Evolutionary conservation across 2,329 filamentous ascomycete species (phyloP).

Genomic region (Ascochyta rabiei): DNA sequence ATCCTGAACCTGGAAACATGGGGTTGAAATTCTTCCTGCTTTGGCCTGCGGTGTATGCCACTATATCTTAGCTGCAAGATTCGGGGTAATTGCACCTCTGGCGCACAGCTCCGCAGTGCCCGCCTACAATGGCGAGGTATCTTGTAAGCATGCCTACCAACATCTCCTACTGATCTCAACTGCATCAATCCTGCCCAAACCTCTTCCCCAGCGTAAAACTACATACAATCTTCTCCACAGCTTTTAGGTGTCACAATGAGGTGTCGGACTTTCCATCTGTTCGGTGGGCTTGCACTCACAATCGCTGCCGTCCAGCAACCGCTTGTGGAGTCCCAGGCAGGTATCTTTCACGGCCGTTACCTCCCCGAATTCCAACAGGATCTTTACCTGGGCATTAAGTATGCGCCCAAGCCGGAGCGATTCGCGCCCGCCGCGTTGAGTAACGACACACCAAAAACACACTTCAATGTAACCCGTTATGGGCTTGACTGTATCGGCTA

Average conservation of each 20-base stretch:
- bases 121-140: neutral
- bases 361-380: slow-evolving; percentile 39
- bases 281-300: neutral
- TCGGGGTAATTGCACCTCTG: neutral
- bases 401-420: slow-evolving; percentile 35
- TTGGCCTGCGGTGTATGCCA: neutral
- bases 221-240: neutral
- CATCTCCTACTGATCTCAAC: neutral
- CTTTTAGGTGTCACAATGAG: neutral
- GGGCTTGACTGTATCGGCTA: slow-evolving; percentile 38
- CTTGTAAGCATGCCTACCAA: neutral
- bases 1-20: neutral
- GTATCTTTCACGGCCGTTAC: slow-evolving; percentile 36
- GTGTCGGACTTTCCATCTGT: neutral
- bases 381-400: slow-evolving; percentile 40
- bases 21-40: neutral
- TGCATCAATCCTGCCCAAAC: neutral
- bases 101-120: neutral
- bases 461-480: slow-evolving; percentile 32
- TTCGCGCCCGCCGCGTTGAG: slow-evolving; percentile 31
- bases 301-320: slow-evolving; percentile 5
- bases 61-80: neutral
- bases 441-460: slow-evolving; percentile 15
- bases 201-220: neutral
- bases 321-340: slow-evolving; percentile 31